Conservation (phyloP, 2,329 filamentous ascomycete species). For the Chrysoporthe cubensis region DNA sequence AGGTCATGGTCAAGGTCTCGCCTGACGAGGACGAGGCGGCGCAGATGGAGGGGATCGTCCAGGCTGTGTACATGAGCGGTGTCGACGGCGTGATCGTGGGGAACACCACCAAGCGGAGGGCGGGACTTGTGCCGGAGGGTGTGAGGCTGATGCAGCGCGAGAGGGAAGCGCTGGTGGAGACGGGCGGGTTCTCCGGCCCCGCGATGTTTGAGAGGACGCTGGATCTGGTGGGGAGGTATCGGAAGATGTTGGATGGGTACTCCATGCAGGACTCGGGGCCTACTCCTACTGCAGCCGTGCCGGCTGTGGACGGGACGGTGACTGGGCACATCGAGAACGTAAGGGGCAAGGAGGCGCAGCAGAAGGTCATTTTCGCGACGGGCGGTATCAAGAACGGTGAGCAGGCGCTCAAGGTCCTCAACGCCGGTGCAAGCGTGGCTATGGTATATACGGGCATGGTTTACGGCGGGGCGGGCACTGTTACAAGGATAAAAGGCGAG, state of each 20-base stretch:
- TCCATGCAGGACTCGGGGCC: slow-evolving; percentile 42
- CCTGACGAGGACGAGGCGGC: slow-evolving; percentile 88
- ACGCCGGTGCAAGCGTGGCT: slow-evolving; percentile 86
- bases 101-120: slow-evolving; percentile 89
- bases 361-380: slow-evolving; percentile 89
- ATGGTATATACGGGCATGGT: slow-evolving; percentile 85
- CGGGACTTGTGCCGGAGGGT: slow-evolving; percentile 69
- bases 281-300: slow-evolving; percentile 40
- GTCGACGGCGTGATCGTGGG: slow-evolving; percentile 96
- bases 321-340: slow-evolving; percentile 36
- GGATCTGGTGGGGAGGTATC: slow-evolving; percentile 78
- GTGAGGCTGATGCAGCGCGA: slow-evolving; percentile 69
- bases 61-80: slow-evolving; percentile 80
- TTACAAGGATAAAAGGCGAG: slow-evolving; percentile 68
- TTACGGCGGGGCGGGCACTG: slow-evolving; percentile 66
- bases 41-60: slow-evolving; percentile 86
- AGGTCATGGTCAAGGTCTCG: slow-evolving; percentile 97
- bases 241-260: slow-evolving; percentile 65
- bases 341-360: slow-evolving; percentile 38
- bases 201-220: slow-evolving; percentile 83
- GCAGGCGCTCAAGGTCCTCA: slow-evolving; percentile 79
- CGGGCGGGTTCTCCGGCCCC: slow-evolving; percentile 89
- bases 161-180: slow-evolving; percentile 69
- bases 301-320: slow-evolving; percentile 39
- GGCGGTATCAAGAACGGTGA: slow-evolving; percentile 90